Evolutionary conservation across 352 stramenopile genomes (phyloP), one percentile per base, ranked within the genome.

Genomic region (Phytophthora cajani): DNA sequence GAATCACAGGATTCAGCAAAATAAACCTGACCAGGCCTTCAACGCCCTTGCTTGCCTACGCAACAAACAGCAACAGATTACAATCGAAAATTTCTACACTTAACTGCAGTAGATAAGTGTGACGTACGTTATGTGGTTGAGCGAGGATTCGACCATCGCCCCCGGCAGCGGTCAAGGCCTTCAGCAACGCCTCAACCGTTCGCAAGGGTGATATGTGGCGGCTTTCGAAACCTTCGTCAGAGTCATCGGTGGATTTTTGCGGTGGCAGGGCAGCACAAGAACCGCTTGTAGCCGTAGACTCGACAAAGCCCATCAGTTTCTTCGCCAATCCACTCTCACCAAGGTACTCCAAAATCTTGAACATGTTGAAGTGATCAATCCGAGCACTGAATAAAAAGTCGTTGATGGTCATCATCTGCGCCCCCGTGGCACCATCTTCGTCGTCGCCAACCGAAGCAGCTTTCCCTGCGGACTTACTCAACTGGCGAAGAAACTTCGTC

Each of bases 1-100:
- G 90, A 5, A 89, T 85, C 0, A 87, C 89, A 12, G 97, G 97
- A 76, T 99, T 98, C 8, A 99, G 81, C 64, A 99, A 77, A 27
- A 99, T 88, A 77, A 98, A 99, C 62, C 97, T 96, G 36, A 99
- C 84, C 14, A 74, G 62, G 1, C 76, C 80, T 75, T 92, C 82
- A 17, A 81, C 71, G 5, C 77, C 75, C 63, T 84, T 85, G 2
- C 57, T 75, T 32, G 71, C 64, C 83, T 93, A 74, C 1, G 60
- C 19, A 61, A 50, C 23, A 40, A 70, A 44, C 32, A 75, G 16
- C 27, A 73, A 27, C 27, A 42, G 33, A 60, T 72, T 64, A 73
- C 8, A 23, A 55, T 51, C 14, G 14, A 8, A 12, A 7, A 23
- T 32, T 27, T 25, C 2, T 44, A 49, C 55, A 16, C 6, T 16